Evolutionary conservation across 176 grass and related monocot genomes (phyloP), one percentile per base, ranked within the genome.

Genomic region (Echinochloa phyllopogon): DNA sequence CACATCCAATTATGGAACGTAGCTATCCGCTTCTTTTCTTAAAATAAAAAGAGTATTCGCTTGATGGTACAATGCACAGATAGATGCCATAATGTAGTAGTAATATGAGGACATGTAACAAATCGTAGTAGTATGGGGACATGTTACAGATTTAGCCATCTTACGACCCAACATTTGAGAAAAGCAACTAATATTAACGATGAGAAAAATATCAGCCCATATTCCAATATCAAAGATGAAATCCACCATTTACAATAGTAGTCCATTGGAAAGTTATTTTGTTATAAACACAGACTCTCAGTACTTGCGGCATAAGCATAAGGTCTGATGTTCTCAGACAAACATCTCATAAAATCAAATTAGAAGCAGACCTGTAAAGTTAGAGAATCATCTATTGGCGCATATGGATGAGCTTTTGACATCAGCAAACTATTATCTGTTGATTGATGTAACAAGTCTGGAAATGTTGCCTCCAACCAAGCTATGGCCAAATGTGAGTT

Each of bases 381-480:
- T 57, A 98, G 84, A 82, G 96, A 98, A 85, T 89, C 91, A 83
- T 96, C 93, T 55, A 98, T 49, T 75, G 91, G 87, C 4, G 93
- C 91, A 81, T 94, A 98, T 69, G 93, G 79, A 88, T 86, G 85
- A 69, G 96, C 93, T 88, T 81, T 92, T 85, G 82, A 92, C 78
- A 94, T 83, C 69, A 87, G 44, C 13, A 65, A 69, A 53, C 33
- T 62, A 71, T 7, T 69, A 76, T 91, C 79, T 84, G 76, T 82
- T 72, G 89, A 85, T 83, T 88, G 91, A 86, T 80, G 65, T 65
- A 87, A 77, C 73, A 98, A 25, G 66, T 98, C 93, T 63, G 96
- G 93, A 87, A 95, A 98, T 29, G 89, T 98, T 83, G 89, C 87
- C 88, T 98, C 96, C 84, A 98, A 86, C 96, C 93, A 98, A 65